Percentiles rank a stretch among this genome's conserved stretches.
phyloP scores from a whole-genome alignment of 495 filamentous ascomycete genomes.

The Tirmania nivea region DNA sequence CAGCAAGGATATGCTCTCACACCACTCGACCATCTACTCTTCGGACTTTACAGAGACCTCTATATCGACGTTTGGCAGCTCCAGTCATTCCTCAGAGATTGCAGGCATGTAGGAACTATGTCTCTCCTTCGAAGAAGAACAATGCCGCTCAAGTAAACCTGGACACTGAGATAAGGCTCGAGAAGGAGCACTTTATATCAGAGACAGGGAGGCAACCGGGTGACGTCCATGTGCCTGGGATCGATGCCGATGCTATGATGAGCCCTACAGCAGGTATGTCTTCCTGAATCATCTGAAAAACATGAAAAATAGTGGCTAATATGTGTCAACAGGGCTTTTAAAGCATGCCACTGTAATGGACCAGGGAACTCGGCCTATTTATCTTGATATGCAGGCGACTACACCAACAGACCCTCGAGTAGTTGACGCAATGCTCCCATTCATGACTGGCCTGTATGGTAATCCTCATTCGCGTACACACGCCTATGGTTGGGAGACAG shows the following conservation, averaged over 20 bases:
- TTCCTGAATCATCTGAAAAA: background rate
- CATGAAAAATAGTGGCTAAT: background rate
- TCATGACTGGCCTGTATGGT: slow-evolving; percentile 77
- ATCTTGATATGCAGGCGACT: slow-evolving; percentile 96
- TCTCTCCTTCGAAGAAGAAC: slow-evolving; percentile 8
- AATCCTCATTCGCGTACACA: slow-evolving; percentile 96
- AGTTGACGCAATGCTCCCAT: slow-evolving; percentile 90
- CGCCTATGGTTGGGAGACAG: slow-evolving; percentile 96
- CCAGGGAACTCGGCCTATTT: slow-evolving; percentile 81
- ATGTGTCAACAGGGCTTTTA: slow-evolving; percentile 36
- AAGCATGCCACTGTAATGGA: slow-evolving; percentile 89
- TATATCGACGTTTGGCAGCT: background rate
- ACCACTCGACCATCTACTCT: background rate
- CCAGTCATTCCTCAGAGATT: background rate
- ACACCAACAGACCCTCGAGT: slow-evolving; percentile 91
- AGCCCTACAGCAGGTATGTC: slow-evolving; percentile 15
- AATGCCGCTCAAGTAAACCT: slow-evolving; percentile 9
- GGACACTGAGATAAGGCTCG: slow-evolving; percentile 9
- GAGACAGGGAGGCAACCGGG: slow-evolving; percentile 10
- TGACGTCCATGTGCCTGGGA: slow-evolving; percentile 3
- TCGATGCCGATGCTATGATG: slow-evolving; percentile 14
- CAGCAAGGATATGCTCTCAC: slow-evolving; percentile 5
- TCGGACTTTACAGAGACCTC: slow-evolving; percentile 1
- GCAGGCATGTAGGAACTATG: slow-evolving; percentile 7
- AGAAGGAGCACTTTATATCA: slow-evolving; percentile 9